A percentile compares a stretch with the other conserved stretches of the same genome.
Evolutionary conservation across 257 asterid species (phyloP).

Genomic region (Eustoma russellianum): DNA sequence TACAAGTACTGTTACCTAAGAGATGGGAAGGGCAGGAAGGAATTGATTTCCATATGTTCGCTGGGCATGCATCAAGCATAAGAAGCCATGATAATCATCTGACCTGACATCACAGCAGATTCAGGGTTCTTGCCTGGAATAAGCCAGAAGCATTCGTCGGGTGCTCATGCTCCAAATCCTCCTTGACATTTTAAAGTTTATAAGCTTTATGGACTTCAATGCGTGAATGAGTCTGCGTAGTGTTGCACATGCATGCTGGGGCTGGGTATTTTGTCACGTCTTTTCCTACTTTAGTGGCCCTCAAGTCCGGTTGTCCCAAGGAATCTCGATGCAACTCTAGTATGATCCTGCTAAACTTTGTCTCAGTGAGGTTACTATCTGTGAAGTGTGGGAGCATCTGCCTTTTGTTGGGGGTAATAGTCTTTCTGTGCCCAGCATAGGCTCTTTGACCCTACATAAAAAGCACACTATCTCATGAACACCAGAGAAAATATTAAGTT

Average conservation of each 20-base stretch:
- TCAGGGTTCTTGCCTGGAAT: not conserved
- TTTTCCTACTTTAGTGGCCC: constrained; percentile 63
- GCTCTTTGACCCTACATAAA: constrained; percentile 74
- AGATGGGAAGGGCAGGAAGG: not conserved
- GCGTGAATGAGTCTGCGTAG: constrained; percentile 17
- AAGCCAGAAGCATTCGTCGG: not conserved
- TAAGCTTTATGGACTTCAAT: not conserved
- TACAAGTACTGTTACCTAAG: constrained; percentile 1
- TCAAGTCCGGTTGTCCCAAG: constrained; percentile 72
- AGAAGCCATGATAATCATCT: not conserved
- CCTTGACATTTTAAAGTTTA: too few relatives aligned
- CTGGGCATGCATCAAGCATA: not conserved
- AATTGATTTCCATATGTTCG: not conserved
- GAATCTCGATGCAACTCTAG: constrained; percentile 61
- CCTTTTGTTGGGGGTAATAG: constrained; percentile 85
- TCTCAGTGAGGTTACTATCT: constrained; percentile 55
- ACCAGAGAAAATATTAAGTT: too few relatives aligned
- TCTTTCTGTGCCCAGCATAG: constrained; percentile 83
- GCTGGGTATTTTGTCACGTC: constrained; percentile 86
- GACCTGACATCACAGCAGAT: not conserved
- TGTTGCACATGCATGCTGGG: constrained; percentile 93
- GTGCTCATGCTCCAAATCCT: not conserved
- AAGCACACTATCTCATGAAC: not conserved
- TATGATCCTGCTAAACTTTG: constrained; percentile 53
- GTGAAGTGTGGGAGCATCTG: constrained; percentile 69